phyloP scores from a whole-genome alignment of 768 basidiomycete species.

The Panus rudis region DNA sequence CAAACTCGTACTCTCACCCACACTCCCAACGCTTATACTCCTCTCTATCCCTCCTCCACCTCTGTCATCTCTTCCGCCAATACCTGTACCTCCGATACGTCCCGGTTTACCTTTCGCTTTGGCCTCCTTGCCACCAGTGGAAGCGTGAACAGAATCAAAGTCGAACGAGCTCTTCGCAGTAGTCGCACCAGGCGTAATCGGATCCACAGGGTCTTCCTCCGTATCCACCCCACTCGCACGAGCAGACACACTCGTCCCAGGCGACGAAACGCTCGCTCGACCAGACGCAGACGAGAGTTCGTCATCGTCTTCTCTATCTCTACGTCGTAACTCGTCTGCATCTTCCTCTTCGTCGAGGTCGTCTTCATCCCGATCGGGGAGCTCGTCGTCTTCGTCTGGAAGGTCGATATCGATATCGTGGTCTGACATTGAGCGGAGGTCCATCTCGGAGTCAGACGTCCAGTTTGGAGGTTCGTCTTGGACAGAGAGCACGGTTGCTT shows the following conservation, averaged over 20 bases:
- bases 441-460: slow-evolving; percentile 72
- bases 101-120: no score
- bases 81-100: no score
- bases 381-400: slow-evolving; percentile 46
- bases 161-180: slow-evolving; percentile 20
- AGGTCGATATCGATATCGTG: slow-evolving; percentile 57
- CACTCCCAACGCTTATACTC: no score
- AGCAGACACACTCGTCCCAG: slow-evolving; percentile 26
- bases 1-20: slow-evolving; percentile 27
- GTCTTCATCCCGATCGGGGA: no score
- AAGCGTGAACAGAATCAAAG: no score
- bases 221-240: slow-evolving; percentile 45
- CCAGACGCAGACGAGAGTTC: slow-evolving; percentile 11
- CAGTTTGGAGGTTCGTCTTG: slow-evolving; percentile 85
- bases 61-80: slow-evolving; percentile 22
- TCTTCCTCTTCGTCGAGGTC: neutral
- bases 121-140: slow-evolving; percentile 6
- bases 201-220: slow-evolving; percentile 66
- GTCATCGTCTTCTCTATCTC: slow-evolving; percentile 26
- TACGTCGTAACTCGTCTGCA: no score
- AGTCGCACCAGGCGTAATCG: slow-evolving; percentile 59
- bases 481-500: slow-evolving; percentile 69
- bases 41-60: no score
- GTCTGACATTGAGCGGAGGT: slow-evolving; percentile 78
- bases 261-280: slow-evolving; percentile 24